phyloP scores from a whole-genome alignment of 495 filamentous ascomycete genomes.

The Aspergillus campestris region DNA sequence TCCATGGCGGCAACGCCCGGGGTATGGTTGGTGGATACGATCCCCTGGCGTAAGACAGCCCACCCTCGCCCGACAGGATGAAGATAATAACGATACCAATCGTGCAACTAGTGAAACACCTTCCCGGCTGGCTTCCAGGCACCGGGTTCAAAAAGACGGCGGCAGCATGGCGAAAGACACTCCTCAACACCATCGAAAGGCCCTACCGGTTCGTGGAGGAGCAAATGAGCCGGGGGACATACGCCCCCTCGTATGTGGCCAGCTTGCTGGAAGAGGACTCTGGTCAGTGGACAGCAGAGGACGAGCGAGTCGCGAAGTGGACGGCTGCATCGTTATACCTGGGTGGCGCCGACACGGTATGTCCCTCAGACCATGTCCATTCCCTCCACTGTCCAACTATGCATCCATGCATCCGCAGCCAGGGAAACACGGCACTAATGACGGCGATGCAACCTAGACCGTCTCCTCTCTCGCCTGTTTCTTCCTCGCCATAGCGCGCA shows the following conservation, averaged over 20 bases:
- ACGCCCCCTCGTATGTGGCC: slow-evolving; percentile 24
- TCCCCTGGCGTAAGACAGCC: slow-evolving; percentile 16
- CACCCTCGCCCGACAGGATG: not conserved
- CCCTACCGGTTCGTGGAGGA: slow-evolving; percentile 33
- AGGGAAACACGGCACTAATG: no score
- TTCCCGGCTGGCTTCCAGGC: slow-evolving; percentile 41
- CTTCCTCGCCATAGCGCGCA: slow-evolving; percentile 34
- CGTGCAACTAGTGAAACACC: slow-evolving; percentile 18
- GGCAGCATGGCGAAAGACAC: slow-evolving; percentile 15
- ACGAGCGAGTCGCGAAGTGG: slow-evolving; percentile 26
- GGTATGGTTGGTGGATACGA: slow-evolving; percentile 34
- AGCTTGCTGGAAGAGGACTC: slow-evolving; percentile 15
- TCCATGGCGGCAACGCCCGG: slow-evolving; percentile 26
- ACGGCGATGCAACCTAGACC: slow-evolving; percentile 9
- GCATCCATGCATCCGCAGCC: no score
- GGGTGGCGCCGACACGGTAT: slow-evolving; percentile 47
- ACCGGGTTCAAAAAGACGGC: slow-evolving; percentile 30
- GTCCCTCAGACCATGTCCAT: not conserved
- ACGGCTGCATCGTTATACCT: slow-evolving; percentile 39
- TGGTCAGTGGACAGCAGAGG: slow-evolving; percentile 8
- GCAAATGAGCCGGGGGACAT: slow-evolving; percentile 24
- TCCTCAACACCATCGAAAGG: slow-evolving; percentile 13
- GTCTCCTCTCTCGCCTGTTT: slow-evolving; percentile 29
- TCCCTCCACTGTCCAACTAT: not conserved
- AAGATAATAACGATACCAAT: not conserved